A percentile compares a stretch with the other conserved stretches of the same genome.
Evolutionary conservation across 2,329 filamentous ascomycete genomes (phyloP).

Genomic region (Colletotrichum abscissum): DNA sequence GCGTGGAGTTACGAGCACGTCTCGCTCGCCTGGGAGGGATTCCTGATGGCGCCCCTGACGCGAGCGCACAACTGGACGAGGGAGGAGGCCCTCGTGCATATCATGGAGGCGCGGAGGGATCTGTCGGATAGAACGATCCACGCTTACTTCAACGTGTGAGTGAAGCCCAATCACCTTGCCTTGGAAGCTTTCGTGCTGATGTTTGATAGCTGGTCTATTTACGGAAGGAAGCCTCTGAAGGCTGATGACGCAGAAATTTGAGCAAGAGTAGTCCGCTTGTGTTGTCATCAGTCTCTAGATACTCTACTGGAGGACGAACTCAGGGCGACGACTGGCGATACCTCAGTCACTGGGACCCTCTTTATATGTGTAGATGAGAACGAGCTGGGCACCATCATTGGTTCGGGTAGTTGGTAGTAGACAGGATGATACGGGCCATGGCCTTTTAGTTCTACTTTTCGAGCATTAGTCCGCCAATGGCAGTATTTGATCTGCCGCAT

Average conservation of each 20-base stretch:
- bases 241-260: not conserved
- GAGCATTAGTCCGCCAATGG: too few relatives aligned
- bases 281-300: too few relatives aligned
- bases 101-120: constrained; percentile 37
- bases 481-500: too few relatives aligned
- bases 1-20: constrained; percentile 44
- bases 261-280: too few relatives aligned
- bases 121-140: constrained; percentile 39
- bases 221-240: not conserved
- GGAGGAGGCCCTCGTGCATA: constrained; percentile 41
- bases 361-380: too few relatives aligned
- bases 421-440: too few relatives aligned
- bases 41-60: constrained; percentile 49
- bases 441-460: too few relatives aligned
- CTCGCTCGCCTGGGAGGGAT: constrained; percentile 44
- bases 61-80: constrained; percentile 46
- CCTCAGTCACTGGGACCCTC: too few relatives aligned
- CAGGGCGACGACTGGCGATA: too few relatives aligned
- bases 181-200: not conserved
- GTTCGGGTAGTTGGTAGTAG: too few relatives aligned
- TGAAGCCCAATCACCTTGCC: not conserved
- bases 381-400: too few relatives aligned
- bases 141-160: constrained; percentile 39
- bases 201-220: not conserved
- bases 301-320: too few relatives aligned